Evolutionary conservation across 2,329 filamentous ascomycete species (phyloP), one percentile per base, ranked within the genome.

Genomic region (Diaporthe longicolla): DNA sequence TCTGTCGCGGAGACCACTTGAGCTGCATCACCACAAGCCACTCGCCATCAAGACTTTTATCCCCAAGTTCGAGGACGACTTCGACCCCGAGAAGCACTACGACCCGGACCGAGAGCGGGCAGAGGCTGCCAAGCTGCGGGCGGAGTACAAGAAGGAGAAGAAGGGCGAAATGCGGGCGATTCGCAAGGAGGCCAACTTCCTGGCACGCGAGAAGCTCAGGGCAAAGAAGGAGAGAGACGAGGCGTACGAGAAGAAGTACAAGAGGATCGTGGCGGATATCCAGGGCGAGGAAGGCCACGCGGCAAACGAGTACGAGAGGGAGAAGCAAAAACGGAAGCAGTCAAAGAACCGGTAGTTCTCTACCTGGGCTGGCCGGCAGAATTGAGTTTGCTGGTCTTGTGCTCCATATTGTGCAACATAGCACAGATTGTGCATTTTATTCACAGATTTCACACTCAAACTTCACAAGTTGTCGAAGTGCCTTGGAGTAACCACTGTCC

Each of bases 221-320:
- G 89, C 97, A 87, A 98, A 98, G 92, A 98, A 95, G 89, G 94
- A 94, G 86, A 93, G 91, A 86, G 97, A 98, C 87, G 91, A 90
- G 73, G 95, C 94, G 77, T 98, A 99, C 87, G 96, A 98, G 88
- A 94, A 94, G 88, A 98, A 98, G 89, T 97, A 96, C 87, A 94
- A 93, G 88, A 91, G 93, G 77, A 87, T 99, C 75, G 91, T 98
- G 78, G 94, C 95, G 13, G 95, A 98, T 89, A 98, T 99, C 79
- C 96, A 99, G 85, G 94, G 93, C 78, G 93, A 98, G 85, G 97
- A 98, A 83, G 96, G 96, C 1, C 87, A 89, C 74, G 95, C 97
- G 83, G 89, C 91, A 57, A 98, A 98, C 84, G 90, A 89, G 65
- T 98, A 98, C 88, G 95, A 97, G 85, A 89, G 93, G 79, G 95